Base-by-base conservation (phyloP, 2,329 filamentous ascomycete species). In the Cordyceps cicadae region DNA sequence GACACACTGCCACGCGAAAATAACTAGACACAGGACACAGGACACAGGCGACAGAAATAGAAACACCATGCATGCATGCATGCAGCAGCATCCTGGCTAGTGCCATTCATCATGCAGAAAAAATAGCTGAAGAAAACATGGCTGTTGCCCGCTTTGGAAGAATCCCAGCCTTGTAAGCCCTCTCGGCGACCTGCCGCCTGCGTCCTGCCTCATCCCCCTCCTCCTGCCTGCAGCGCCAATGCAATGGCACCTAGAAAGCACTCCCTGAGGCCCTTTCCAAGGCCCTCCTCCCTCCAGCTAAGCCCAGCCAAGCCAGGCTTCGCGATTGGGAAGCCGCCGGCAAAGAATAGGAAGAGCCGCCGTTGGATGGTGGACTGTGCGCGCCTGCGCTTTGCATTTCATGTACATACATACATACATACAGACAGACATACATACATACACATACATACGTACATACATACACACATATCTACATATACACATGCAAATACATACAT, bases 71-170 rank as follows among this genome's bases (percentile, higher is more conserved):
- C 39, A 59, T 51, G 41, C 56, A n/a, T n/a, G n/a, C n/a, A n/a
- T n/a, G n/a, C n/a, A n/a, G n/a, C n/a, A 59, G n/a, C 26, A 59
- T 15, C 50, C 57, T 11, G 17, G 41, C 57, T 59, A 54, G 57
- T 41, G 57, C 50, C 14, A 59, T 24, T 19, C n/a, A 24, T 24
- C 24, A 24, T 24, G 24, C 24, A 24, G 24, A 24, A 24, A 24
- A 4, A 3, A 29, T 7, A 5, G 5, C 17, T 17, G 21, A 26
- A 34, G n/a, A 5, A 5, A 17, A 19, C 26, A 37, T 32, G 19
- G 50, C n/a, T 52, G 32, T 24, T n/a, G 43, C 45, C 45, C 21
- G 7, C 9, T 48, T 48, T 48, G 45, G 45, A 48, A 26, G 14
- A 2, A 26, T 9, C 15, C 39, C 52, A 54, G 52, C 52, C 37